A percentile compares a stretch with the other conserved stretches of the same genome.
phyloP scores from a whole-genome alignment of 306 rosid species.

The Echinosophora koreensis region DNA sequence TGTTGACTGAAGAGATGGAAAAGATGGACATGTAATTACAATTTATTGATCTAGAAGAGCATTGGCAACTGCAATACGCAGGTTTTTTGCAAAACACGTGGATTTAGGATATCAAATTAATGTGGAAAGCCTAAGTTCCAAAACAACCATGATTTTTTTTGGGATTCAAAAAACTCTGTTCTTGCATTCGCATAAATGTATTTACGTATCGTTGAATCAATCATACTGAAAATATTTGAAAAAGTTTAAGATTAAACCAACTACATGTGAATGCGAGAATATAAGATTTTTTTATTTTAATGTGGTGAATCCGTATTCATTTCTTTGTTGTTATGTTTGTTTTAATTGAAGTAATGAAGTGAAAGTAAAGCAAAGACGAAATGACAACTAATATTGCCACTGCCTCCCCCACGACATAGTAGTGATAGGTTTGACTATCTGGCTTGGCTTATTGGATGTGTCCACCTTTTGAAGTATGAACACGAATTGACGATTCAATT shows the following conservation, averaged over 20 bases:
- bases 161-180: no score
- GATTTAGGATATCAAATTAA: constrained; percentile 27
- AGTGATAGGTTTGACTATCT: constrained; percentile 53
- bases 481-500: constrained; percentile 11
- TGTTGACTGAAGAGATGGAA: neutral
- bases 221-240: no score
- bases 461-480: constrained; percentile 28
- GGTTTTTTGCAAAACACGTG: constrained; percentile 55
- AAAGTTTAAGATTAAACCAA: no score
- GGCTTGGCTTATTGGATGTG: constrained; percentile 21
- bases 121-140: no score
- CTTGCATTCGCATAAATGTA: no score
- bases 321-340: constrained; percentile 11
- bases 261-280: no score
- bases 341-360: constrained; percentile 48
- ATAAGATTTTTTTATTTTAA: no score
- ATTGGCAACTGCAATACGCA: neutral
- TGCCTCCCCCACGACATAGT: constrained; percentile 23
- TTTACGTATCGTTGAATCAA: no score
- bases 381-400: constrained; percentile 8
- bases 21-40: neutral
- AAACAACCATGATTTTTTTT: no score
- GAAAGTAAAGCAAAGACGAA: constrained; percentile 50
- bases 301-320: no score
- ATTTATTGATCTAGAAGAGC: neutral